These are phyloP conservation scores for Fusarium sp. DNA, from an alignment of 2,329 filamentous ascomycete species.

Conservation along the genomic window DNA sequence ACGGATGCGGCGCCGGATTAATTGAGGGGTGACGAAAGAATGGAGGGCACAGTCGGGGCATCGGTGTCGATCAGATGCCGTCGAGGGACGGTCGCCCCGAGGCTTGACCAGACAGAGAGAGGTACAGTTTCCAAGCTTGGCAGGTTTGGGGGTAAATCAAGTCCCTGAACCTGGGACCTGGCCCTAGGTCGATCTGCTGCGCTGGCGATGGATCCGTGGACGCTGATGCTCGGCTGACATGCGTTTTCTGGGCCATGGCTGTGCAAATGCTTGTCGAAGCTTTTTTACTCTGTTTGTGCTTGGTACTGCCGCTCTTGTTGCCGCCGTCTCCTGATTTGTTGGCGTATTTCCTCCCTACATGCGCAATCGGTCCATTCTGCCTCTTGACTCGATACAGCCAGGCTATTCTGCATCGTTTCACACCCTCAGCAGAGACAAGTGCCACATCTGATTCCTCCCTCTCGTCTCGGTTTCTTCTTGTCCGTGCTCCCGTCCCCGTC, in stretches of 20 bases:
- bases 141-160: slow-evolving; percentile 35
- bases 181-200: slow-evolving; percentile 33
- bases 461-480: slow-evolving; percentile 9
- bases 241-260: slow-evolving; percentile 26
- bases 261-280: slow-evolving; percentile 14
- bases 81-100: background rate
- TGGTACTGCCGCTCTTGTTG: background rate
- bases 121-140: slow-evolving; percentile 35
- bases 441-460: background rate
- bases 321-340: slow-evolving; percentile 14
- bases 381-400: slow-evolving; percentile 6
- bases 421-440: slow-evolving; percentile 18
- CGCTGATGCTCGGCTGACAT: slow-evolving; percentile 34
- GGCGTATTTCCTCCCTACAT: background rate
- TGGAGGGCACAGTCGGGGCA: slow-evolving; percentile 16
- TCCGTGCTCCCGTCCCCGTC: slow-evolving; percentile 28
- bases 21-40: slow-evolving; percentile 6
- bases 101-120: slow-evolving; percentile 30
- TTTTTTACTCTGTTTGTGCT: slow-evolving; percentile 5
- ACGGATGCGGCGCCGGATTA: slow-evolving; percentile 24
- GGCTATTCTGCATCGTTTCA: slow-evolving; percentile 22
- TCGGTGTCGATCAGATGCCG: slow-evolving; percentile 25
- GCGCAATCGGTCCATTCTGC: slow-evolving; percentile 20
- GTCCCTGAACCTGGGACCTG: slow-evolving; percentile 35
- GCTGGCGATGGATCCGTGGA: slow-evolving; percentile 2